Percentiles rank a stretch among this genome's conserved stretches.
Conservation (phyloP, 306 rosid species). For the Quercus engelmannii region DNA sequence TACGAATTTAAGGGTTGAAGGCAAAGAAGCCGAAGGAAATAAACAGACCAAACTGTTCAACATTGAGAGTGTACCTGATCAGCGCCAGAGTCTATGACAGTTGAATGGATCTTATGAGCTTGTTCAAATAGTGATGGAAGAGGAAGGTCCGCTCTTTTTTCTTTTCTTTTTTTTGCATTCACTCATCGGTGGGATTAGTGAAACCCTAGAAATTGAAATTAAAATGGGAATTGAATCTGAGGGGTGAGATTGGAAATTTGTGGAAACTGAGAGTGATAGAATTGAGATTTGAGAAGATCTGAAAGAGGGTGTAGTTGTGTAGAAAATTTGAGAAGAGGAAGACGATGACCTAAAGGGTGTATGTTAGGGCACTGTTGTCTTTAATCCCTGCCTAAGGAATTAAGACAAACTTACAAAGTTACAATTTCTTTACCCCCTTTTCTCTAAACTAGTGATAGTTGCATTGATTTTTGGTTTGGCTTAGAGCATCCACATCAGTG, state of each 20-base stretch:
- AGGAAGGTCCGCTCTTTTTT: conserved; percentile 45
- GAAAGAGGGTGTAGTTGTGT: not conserved
- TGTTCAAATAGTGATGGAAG: too few species aligned
- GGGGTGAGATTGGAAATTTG: not conserved
- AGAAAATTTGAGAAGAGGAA: not conserved
- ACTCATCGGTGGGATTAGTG: conserved; percentile 16
- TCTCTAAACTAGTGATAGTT: too few species aligned
- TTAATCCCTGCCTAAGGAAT: too few species aligned
- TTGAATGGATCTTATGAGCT: conserved; percentile 67
- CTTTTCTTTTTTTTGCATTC: conserved; percentile 1
- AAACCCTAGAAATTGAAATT: not conserved
- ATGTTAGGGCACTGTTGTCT: too few species aligned
- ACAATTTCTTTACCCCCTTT: too few species aligned
- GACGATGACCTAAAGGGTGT: too few species aligned
- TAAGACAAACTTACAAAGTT: too few species aligned
- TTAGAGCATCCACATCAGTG: too few species aligned
- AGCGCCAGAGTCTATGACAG: conserved; percentile 52
- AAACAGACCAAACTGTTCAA: too few species aligned
- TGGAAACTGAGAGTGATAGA: not conserved
- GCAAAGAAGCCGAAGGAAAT: too few species aligned
- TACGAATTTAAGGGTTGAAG: too few species aligned
- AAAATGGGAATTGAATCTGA: not conserved
- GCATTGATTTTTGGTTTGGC: too few species aligned
- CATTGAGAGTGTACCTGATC: conserved; percentile 52
- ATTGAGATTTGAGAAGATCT: not conserved